phyloP scores from a whole-genome alignment of 306 rosid species.

The Myrica gale region DNA sequence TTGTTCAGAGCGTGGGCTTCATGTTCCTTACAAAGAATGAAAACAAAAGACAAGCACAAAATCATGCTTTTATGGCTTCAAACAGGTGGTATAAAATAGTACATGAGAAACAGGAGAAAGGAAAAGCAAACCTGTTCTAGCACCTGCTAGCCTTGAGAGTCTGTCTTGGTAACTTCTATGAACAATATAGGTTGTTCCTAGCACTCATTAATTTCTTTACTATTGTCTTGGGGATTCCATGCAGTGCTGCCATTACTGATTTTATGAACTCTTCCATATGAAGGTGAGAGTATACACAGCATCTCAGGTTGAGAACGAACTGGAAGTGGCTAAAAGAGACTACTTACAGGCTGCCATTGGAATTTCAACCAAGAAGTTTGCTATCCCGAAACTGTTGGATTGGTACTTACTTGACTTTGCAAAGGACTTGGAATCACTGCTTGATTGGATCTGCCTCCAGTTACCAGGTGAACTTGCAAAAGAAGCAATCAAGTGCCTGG shows the following conservation, averaged over 20 bases:
- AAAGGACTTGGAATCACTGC: conserved; percentile 82
- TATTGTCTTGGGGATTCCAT: not conserved
- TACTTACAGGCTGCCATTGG: conserved; percentile 81
- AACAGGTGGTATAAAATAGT: too few relatives aligned
- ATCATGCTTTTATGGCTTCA: too few relatives aligned
- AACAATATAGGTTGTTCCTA: not conserved
- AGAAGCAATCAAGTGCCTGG: conserved; percentile 77
- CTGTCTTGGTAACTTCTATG: not conserved
- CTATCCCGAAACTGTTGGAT: conserved; percentile 76
- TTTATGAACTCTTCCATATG: conserved; percentile 31
- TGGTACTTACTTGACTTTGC: conserved; percentile 90
- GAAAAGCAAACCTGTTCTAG: too few relatives aligned
- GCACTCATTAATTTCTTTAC: not conserved
- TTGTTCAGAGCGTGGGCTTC: conserved; percentile 90
- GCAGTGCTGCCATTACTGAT: conserved; percentile 14
- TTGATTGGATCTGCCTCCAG: conserved; percentile 94
- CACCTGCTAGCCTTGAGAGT: too few relatives aligned
- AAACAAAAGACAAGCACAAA: too few relatives aligned
- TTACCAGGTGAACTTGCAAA: conserved; percentile 81
- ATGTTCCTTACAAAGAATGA: too few relatives aligned
- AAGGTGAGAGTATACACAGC: conserved; percentile 94
- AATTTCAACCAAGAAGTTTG: conserved; percentile 60
- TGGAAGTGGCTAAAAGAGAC: conserved; percentile 84
- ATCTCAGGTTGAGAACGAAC: conserved; percentile 74
- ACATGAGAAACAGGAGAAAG: too few relatives aligned